Conservation (phyloP, 2,329 filamentous ascomycete species). For the Stylonectria norvegica region DNA sequence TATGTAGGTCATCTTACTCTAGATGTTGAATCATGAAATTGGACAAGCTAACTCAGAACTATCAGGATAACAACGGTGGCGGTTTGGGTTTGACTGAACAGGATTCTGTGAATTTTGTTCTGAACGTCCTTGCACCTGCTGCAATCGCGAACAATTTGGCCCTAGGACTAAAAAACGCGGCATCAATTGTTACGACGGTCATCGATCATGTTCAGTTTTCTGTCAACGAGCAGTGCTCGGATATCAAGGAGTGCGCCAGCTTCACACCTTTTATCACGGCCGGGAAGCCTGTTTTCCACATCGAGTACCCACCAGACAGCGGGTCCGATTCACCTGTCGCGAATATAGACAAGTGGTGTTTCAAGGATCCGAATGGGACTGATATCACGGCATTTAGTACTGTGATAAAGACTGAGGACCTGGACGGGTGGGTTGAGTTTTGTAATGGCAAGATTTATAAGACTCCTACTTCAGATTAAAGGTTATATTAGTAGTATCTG, state of each 20-base stretch:
- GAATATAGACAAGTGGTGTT: constrained; percentile 41
- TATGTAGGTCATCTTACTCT: constrained; percentile 40
- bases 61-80: constrained; percentile 51
- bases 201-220: constrained; percentile 54
- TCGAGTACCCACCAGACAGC: constrained; percentile 58
- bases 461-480: not conserved
- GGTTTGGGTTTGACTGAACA: constrained; percentile 55
- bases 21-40: no score
- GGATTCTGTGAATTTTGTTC: constrained; percentile 55
- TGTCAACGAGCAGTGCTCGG: constrained; percentile 65
- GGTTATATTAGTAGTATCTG: not conserved
- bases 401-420: constrained; percentile 59
- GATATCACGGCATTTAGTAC: constrained; percentile 51
- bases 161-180: constrained; percentile 65
- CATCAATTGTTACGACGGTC: constrained; percentile 48
- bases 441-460: not conserved
- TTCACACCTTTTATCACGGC: constrained; percentile 55
- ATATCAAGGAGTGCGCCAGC: constrained; percentile 54
- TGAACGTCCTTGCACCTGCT: constrained; percentile 51
- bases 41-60: not conserved
- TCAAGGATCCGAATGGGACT: constrained; percentile 35
- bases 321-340: constrained; percentile 33
- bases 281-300: constrained; percentile 65
- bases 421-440: constrained; percentile 57
- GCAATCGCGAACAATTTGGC: constrained; percentile 51